Base-by-base conservation (phyloP, 1,139 yeast species). In the Zygoascus sp. region DNA sequence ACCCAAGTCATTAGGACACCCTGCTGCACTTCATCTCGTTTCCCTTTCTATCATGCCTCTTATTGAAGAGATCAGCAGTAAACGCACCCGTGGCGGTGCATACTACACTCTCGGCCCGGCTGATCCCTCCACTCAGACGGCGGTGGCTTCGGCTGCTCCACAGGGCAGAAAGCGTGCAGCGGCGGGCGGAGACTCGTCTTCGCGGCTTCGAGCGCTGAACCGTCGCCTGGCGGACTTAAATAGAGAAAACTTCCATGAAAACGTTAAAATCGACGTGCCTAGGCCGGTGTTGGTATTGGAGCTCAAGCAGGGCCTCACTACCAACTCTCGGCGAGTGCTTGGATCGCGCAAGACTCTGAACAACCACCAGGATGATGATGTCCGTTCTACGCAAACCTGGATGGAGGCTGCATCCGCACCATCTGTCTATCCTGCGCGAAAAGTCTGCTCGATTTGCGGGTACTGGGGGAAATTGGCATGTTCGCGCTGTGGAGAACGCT, bases 311-410 rank as follows among this genome's bases (percentile, higher is more conserved):
- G 68, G 68, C 7, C 50, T 56, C 38, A 62, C 67, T 0, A 62
- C 58, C 28, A 64, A 61, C 41, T 55, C 67, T 6, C 55, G 71
- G 8, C 61, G 69, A 41, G 65, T 71, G 11, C 56, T 71, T 22
- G 67, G 64, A 9, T 68, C 74, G 2, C 62, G 63, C 37, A 70
- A 70, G 51, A 62, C 71, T 1, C 53, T 72, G 19, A 58, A 60
- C 5, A 71, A 71, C 46, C 65, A 67, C 46, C 58, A 68, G 34
- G 76, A 71, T 48, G 76, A 72, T 48, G 74, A 71, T 46, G 66
- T 65, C 1, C 49, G 52, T 8, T 61, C 65, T 7, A 61, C 67
- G 2, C 58, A 54, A 32, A 50, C 53, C 22, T 65, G 61, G 44
- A 47, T 54, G 32, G 56, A 59, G 4, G 63, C 65, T 15, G 64